Conservation (phyloP, 2,329 filamentous ascomycete genomes). For the Arthrocladium fulminans region DNA sequence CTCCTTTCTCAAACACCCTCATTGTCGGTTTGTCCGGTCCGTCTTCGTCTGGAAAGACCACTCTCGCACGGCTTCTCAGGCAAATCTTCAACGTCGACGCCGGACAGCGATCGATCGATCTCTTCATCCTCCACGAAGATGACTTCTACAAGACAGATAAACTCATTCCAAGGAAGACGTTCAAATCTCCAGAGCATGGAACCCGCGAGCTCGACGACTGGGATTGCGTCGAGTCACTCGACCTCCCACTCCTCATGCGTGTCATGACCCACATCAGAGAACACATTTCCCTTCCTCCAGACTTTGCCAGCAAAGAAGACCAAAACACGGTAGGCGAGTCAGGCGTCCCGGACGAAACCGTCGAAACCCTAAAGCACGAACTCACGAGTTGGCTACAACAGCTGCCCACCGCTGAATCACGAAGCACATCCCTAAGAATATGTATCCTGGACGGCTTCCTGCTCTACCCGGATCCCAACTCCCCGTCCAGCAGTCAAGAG, state of each 20-base stretch:
- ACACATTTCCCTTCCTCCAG: conserved; percentile 45
- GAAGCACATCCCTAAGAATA: conserved; percentile 35
- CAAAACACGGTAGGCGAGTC: conserved; percentile 45
- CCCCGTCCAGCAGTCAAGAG: conserved; percentile 12
- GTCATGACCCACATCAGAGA: conserved; percentile 62
- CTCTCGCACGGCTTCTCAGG: conserved; percentile 73
- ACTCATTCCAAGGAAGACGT: conserved; percentile 39
- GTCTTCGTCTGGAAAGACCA: conserved; percentile 92
- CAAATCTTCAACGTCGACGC: conserved; percentile 57
- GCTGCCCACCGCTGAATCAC: conserved; percentile 14
- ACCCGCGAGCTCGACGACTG: conserved; percentile 63
- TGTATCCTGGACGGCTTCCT: conserved; percentile 85
- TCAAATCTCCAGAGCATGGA: conserved; percentile 34
- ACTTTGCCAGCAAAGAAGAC: conserved; percentile 49
- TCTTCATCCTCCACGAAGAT: conserved; percentile 83
- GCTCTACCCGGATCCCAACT: conserved; percentile 50
- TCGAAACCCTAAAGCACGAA: conserved; percentile 21
- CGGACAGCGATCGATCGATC: not conserved
- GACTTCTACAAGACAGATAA: conserved; percentile 85
- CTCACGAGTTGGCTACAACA: conserved; percentile 11
- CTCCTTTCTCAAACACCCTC: not conserved
- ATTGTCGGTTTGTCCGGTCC: conserved; percentile 78
- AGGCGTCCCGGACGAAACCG: conserved; percentile 26
- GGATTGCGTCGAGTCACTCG: conserved; percentile 77
- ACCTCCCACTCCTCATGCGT: conserved; percentile 58